Evolutionary conservation across 768 basidiomycete genomes (phyloP).

Genomic region (Boletus eberwhitei): DNA sequence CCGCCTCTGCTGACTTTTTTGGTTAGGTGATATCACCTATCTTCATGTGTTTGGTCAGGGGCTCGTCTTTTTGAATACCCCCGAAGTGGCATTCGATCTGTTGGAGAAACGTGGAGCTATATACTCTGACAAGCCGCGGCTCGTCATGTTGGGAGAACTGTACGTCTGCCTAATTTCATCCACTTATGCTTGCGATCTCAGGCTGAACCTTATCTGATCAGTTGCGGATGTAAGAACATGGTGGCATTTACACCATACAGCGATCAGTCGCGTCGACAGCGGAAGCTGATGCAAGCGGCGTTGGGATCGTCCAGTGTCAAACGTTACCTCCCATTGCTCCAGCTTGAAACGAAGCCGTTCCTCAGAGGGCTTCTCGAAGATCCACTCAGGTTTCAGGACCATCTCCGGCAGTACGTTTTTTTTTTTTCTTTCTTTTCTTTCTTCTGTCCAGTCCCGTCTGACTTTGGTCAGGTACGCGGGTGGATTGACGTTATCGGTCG

Average conservation of each 20-base stretch:
- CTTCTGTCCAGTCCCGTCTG: background rate
- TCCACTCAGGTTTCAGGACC: slow-evolving; percentile 34
- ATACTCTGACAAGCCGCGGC: slow-evolving; percentile 69
- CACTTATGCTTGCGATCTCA: background rate
- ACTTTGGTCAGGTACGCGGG: slow-evolving; percentile 45
- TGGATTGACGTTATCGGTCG: slow-evolving; percentile 50
- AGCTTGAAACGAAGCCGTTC: slow-evolving; percentile 54
- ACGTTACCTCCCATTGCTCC: slow-evolving; percentile 54
- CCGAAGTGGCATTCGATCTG: slow-evolving; percentile 56
- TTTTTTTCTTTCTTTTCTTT: background rate
- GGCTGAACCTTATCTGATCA: slow-evolving; percentile 19
- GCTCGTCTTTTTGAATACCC: slow-evolving; percentile 64
- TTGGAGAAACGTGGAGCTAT: slow-evolving; percentile 68
- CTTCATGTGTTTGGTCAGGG: slow-evolving; percentile 63
- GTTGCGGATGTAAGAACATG: slow-evolving; percentile 66
- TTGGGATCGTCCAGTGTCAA: slow-evolving; percentile 52
- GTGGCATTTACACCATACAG: slow-evolving; percentile 68
- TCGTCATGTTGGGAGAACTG: slow-evolving; percentile 71
- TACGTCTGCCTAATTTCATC: slow-evolving; percentile 34
- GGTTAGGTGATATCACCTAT: slow-evolving; percentile 56
- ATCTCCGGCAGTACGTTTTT: slow-evolving; percentile 32
- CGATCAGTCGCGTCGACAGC: slow-evolving; percentile 59
- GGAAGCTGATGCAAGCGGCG: slow-evolving; percentile 63
- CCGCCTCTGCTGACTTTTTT: background rate
- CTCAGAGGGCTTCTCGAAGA: slow-evolving; percentile 50